A percentile compares a stretch with the other conserved stretches of the same genome.
Conservation (phyloP, 1,139 yeast species). For the Diutina mesorugosa region DNA sequence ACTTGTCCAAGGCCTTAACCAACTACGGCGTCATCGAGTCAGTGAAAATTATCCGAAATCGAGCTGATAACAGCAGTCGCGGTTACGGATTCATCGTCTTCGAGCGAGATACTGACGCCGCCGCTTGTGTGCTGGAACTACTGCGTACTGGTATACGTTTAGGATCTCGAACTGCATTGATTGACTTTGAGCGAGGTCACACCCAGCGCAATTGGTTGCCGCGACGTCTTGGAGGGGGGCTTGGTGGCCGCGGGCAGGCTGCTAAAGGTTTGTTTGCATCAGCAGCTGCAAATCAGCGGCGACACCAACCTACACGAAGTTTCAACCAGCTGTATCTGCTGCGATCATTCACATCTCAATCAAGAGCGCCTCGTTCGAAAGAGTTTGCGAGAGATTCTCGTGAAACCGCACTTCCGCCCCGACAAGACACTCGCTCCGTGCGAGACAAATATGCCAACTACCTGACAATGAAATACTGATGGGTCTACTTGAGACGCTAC, state of each 20-base stretch:
- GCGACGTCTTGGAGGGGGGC: constrained; percentile 55
- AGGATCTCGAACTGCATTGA: constrained; percentile 36
- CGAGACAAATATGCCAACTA: constrained; percentile 9
- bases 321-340: not conserved
- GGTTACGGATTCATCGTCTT: constrained; percentile 85
- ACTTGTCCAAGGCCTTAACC: constrained; percentile 49
- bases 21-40: constrained; percentile 62
- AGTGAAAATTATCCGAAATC: constrained; percentile 54
- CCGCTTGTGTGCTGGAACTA: constrained; percentile 42
- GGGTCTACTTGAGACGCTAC: not conserved
- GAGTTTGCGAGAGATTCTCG: constrained; percentile 3
- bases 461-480: constrained; percentile 3
- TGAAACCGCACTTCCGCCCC: constrained; percentile 2
- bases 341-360: constrained; percentile 2
- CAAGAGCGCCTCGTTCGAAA: constrained; percentile 6
- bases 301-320: not conserved
- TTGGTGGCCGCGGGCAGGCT: constrained; percentile 13
- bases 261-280: constrained; percentile 6
- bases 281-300: constrained; percentile 8
- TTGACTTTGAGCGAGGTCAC: constrained; percentile 80
- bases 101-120: constrained; percentile 45
- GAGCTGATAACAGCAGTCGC: constrained; percentile 35
- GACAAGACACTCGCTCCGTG: constrained; percentile 3
- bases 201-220: constrained; percentile 73
- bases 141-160: constrained; percentile 33